Conservation (phyloP, 192 early-diverging fungal genomes). For the Gorgonomyces haynaldii region DNA sequence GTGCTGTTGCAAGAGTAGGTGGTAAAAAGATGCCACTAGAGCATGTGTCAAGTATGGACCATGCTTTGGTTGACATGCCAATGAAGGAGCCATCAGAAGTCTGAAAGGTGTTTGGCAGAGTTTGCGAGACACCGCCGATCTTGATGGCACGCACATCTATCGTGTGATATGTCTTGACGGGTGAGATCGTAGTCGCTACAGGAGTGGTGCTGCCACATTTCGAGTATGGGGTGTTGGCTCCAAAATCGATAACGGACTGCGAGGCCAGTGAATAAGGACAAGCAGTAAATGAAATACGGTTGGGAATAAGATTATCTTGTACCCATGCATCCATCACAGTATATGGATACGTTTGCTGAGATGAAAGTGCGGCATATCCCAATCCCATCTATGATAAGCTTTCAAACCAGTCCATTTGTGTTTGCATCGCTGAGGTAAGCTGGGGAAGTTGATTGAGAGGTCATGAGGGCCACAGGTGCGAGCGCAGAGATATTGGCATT, state of each 20-base stretch:
- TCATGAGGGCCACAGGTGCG: slow-evolving; percentile 5
- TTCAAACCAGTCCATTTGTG: slow-evolving; percentile 3
- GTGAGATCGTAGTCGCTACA: not conserved
- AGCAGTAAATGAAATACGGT: not conserved
- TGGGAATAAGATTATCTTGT: not conserved
- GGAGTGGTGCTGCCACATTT: not conserved
- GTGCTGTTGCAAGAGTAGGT: not conserved
- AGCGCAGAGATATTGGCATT: not conserved
- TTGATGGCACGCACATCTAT: not conserved
- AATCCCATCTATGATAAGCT: no score
- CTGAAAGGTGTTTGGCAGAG: slow-evolving; percentile 1
- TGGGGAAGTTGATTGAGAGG: not conserved
- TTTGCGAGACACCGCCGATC: not conserved
- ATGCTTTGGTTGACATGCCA: not conserved
- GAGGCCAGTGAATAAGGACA: not conserved
- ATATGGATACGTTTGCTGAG: not conserved
- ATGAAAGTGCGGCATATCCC: not conserved
- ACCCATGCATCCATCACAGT: slow-evolving; percentile 7
- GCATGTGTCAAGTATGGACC: slow-evolving; percentile 7
- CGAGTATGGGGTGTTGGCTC: not conserved
- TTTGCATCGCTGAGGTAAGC: not conserved
- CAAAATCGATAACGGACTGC: slow-evolving; percentile 5
- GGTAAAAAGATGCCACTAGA: not conserved
- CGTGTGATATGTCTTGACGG: slow-evolving; percentile 1
- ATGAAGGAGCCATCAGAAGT: no score